Base-by-base conservation (phyloP, 2,329 filamentous ascomycete species). In the Aureobasidium sp. region DNA sequence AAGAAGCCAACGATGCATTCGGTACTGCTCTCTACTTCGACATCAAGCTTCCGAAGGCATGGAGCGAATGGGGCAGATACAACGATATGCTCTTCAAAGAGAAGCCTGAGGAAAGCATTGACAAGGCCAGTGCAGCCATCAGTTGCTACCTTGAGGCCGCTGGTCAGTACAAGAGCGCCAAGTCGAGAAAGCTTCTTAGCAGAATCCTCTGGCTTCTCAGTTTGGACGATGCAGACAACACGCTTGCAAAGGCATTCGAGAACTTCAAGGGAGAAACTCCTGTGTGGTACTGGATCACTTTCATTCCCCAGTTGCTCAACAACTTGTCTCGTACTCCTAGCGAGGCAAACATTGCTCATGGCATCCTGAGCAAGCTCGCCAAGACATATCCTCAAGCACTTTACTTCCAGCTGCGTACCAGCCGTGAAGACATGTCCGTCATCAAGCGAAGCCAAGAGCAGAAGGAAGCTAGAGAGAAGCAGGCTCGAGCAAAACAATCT, bases 241-340 rank as follows among this genome's bases (percentile, higher is more conserved):
- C 84, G 41, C 87, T 99, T 64, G 88, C 90, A 0, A 82, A 86
- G 68, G 91, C 93, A 13, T 99, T 97, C 67, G 91, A 96, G 67
- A 90, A 93, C 68, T 99, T 94, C 78, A 97, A 97, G 79, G 94
- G 94, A 57, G 95, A 99, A 69, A 96, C 92, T 2, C 92, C 92
- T 0, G 91, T 96, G 13, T 99, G 94, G 94, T 99, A 97, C 77
- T 99, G 94, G 94, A 97, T 97, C 68, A 97, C 93, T 0, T 99
- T 96, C 73, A 97, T 99, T 66, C 94, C 94, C 20, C 94, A 99
- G 75, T 82, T 99, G 46, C 84, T 99, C 36, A 93, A 91, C 47
- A 94, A 93, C 59, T 81, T 99, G 56, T 90, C 90, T 2, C 88
- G 97, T 15, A 71, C 69, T 71, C 92, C 93, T 69, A 69, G 69